Conservation (phyloP, 2,329 filamentous ascomycete genomes). For the Cryphonectria naterciae region DNA sequence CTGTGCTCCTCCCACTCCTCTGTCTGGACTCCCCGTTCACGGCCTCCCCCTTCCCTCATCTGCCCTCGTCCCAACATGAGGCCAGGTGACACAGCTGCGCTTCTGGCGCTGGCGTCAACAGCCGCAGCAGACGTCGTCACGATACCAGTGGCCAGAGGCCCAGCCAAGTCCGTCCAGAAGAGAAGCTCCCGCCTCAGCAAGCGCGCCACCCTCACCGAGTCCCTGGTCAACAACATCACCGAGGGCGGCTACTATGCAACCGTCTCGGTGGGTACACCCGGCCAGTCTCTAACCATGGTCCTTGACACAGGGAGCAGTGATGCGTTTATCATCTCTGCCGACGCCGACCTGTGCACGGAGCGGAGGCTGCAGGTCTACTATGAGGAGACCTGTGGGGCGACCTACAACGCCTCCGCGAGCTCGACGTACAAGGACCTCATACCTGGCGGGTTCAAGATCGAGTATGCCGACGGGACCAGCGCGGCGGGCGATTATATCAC, state of each 20-base stretch:
- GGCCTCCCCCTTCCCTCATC: not conserved
- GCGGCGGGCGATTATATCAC: slow-evolving; percentile 61
- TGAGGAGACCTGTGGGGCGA: slow-evolving; percentile 42
- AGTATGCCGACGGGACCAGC: slow-evolving; percentile 61
- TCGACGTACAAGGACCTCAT: slow-evolving; percentile 52
- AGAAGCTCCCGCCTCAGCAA: slow-evolving; percentile 32
- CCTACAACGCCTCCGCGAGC: slow-evolving; percentile 52
- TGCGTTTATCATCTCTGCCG: slow-evolving; percentile 56
- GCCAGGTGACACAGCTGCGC: not conserved
- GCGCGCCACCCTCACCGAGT: slow-evolving; percentile 37
- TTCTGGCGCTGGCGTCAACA: slow-evolving; percentile 22
- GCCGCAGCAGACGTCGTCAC: slow-evolving; percentile 30
- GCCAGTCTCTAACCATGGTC: slow-evolving; percentile 57
- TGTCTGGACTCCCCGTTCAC: not conserved
- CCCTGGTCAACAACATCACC: slow-evolving; percentile 57
- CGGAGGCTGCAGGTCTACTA: slow-evolving; percentile 39
- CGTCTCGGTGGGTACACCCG: slow-evolving; percentile 62
- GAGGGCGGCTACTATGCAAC: slow-evolving; percentile 61
- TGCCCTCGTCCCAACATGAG: slow-evolving; percentile 19
- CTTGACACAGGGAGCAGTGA: slow-evolving; percentile 69
- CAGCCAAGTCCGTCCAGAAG: slow-evolving; percentile 26
- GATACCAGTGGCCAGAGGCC: slow-evolving; percentile 30
- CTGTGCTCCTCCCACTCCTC: too few species aligned
- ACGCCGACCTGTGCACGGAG: slow-evolving; percentile 46
- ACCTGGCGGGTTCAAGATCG: slow-evolving; percentile 57